phyloP scores from a whole-genome alignment of 192 early-diverging fungal species.

The Coemansia sp. region DNA sequence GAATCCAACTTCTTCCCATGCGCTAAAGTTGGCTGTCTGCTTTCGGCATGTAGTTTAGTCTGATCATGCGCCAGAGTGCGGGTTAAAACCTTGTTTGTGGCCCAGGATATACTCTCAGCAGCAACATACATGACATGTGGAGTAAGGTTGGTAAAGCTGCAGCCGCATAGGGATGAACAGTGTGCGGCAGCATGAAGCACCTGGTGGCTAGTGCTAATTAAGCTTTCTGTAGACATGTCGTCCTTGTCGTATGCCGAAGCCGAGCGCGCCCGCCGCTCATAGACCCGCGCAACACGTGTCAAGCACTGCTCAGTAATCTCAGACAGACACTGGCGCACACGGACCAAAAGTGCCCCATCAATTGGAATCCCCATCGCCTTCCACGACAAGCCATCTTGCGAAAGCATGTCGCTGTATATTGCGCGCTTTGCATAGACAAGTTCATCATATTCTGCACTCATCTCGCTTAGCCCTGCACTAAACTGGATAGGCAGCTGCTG shows the following conservation, averaged over 20 bases:
- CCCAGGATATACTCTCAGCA: constrained; percentile 32
- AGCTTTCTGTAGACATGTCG: constrained; percentile 18
- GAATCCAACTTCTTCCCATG: constrained; percentile 33
- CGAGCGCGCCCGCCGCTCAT: constrained; percentile 37
- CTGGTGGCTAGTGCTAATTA: constrained; percentile 29
- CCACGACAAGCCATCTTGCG: constrained; percentile 40
- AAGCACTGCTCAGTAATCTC: constrained; percentile 30
- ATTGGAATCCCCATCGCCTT: constrained; percentile 42
- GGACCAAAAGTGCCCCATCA: constrained; percentile 23
- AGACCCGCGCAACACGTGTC: constrained; percentile 21
- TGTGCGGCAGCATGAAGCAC: constrained; percentile 23
- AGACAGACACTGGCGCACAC: constrained; percentile 31
- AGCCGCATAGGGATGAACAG: constrained; percentile 31
- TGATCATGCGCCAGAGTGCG: background rate
- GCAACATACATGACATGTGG: constrained; percentile 37
- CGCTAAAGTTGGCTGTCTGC: background rate
- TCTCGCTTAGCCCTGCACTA: constrained; percentile 15
- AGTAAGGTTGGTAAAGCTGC: constrained; percentile 16
- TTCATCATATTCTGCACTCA: constrained; percentile 36
- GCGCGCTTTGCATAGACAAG: constrained; percentile 17
- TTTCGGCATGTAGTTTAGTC: background rate
- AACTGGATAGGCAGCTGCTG: constrained; percentile 21
- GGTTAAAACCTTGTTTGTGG: constrained; percentile 17
- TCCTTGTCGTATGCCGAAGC: constrained; percentile 31
- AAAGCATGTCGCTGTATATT: constrained; percentile 30